Conservation (phyloP, 441 rosid species). For the Croton setiger region DNA sequence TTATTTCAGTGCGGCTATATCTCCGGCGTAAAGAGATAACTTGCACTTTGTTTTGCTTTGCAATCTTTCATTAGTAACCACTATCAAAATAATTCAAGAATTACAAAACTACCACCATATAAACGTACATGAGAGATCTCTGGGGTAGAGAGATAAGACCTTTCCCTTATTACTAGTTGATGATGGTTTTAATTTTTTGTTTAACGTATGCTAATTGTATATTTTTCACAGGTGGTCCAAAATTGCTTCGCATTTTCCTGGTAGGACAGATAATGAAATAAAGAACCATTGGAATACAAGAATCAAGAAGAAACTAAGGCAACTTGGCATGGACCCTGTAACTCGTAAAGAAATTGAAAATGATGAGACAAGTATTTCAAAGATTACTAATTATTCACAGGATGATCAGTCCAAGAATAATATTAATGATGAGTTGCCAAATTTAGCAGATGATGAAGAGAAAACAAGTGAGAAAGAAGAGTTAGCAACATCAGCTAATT, state of each 20-base stretch:
- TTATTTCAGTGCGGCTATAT: too few species aligned
- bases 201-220: too few species aligned
- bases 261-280: constrained; percentile 89
- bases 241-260: constrained; percentile 86
- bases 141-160: too few species aligned
- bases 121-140: too few species aligned
- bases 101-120: too few species aligned
- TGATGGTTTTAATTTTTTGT: too few species aligned
- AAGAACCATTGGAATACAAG: constrained; percentile 93
- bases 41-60: too few species aligned
- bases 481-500: background rate
- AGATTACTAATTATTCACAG: background rate
- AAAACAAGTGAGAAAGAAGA: constrained; percentile 2
- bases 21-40: too few species aligned
- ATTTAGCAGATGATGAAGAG: constrained; percentile 6
- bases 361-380: constrained; percentile 16
- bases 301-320: constrained; percentile 77
- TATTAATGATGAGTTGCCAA: too few species aligned
- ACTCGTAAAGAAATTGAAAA: constrained; percentile 47
- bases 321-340: constrained; percentile 58
- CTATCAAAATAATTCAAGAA: too few species aligned
- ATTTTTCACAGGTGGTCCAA: constrained; percentile 72
- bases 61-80: too few species aligned
- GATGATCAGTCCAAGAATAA: constrained; percentile 7
- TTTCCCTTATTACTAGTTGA: too few species aligned